Base-by-base conservation (phyloP, 1,284 basidiomycete species). In the Salmacisia buchloeana region DNA sequence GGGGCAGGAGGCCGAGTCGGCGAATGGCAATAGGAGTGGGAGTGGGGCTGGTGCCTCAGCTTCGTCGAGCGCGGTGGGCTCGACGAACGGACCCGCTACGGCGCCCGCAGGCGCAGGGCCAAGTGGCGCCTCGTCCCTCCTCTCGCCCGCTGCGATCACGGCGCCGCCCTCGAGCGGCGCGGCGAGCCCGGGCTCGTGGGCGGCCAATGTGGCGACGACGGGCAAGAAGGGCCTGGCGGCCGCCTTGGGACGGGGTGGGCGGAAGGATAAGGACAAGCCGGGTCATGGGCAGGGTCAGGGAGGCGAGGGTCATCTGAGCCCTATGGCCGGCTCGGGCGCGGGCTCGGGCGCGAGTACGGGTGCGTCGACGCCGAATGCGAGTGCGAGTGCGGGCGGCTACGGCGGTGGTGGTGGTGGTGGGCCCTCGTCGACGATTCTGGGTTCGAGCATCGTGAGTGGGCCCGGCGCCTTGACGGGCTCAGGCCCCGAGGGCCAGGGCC, bases 201-300 rank as follows among this genome's bases (percentile, higher is more conserved):
- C 49, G 27, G 29, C 27, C 25, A 54, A 15, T 31, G 49, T 33
- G 12, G 49, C 49, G 12, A 31, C 49, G 25, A 18, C 49, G 2
- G 49, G 49, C 12, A 54, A 54, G 49, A 54, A 54, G 29, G 49
- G 49, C 10, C 49, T 54, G 23, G 49, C 49, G 10, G 49, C 49
- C 18, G 49, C 49, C 29, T 31, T 54, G 18, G 49, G 49, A 27
- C 49, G 49, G 5, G 49, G 46, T 5, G 23, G 49, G 27, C 31
- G 34, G 49, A 54, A 54, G 27, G 29, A 54, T 1, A 31, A 54
- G 27, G 25, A 49, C 39, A 43, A 21, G 18, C 5, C 39, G 5
- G 23, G 23, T 43, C 5, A 15, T 18, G 39, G 18, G 15, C 39
- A 15, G 4, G 39, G 39, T 18, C 39, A 43, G 6, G 5, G 18